Conservation (phyloP, 495 filamentous ascomycete genomes). For the Apodospora peruviana region DNA sequence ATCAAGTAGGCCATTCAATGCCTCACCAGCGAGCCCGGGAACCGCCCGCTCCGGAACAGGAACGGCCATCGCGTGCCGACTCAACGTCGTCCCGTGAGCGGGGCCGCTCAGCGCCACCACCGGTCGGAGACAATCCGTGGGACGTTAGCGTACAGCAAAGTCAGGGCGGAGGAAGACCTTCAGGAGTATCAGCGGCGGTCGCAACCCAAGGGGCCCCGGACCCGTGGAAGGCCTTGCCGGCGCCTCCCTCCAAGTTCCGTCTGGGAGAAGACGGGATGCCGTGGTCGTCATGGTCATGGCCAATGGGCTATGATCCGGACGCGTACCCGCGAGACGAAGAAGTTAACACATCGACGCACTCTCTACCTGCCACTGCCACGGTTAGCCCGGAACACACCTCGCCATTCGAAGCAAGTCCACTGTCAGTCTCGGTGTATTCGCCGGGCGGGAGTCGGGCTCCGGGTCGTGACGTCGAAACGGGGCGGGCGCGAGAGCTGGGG, state of each 20-base stretch:
- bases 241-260: conserved; percentile 34
- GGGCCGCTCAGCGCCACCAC: conserved; percentile 40
- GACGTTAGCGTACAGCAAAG: conserved; percentile 20
- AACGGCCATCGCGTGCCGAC: conserved; percentile 20
- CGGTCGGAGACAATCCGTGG: conserved; percentile 38
- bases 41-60: conserved; percentile 16
- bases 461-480: conserved; percentile 14
- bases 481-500: conserved; percentile 35
- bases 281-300: conserved; percentile 37
- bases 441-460: conserved; percentile 16
- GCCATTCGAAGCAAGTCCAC: conserved; percentile 15
- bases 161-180: not conserved
- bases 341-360: conserved; percentile 1
- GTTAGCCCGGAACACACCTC: conserved; percentile 7
- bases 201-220: conserved; percentile 8
- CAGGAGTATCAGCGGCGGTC: not conserved
- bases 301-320: conserved; percentile 21
- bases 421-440: conserved; percentile 23
- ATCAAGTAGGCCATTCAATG: conserved; percentile 12
- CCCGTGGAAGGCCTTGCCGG: conserved; percentile 33
- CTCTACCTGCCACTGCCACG: not conserved
- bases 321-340: conserved; percentile 13
- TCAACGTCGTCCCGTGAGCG: conserved; percentile 30
- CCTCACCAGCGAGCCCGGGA: conserved; percentile 10
- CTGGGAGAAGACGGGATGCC: conserved; percentile 40